These are phyloP conservation scores for Pecoramyces ruminantium DNA, from an alignment of 192 early-diverging fungal genomes.

Conservation along the genomic window DNA sequence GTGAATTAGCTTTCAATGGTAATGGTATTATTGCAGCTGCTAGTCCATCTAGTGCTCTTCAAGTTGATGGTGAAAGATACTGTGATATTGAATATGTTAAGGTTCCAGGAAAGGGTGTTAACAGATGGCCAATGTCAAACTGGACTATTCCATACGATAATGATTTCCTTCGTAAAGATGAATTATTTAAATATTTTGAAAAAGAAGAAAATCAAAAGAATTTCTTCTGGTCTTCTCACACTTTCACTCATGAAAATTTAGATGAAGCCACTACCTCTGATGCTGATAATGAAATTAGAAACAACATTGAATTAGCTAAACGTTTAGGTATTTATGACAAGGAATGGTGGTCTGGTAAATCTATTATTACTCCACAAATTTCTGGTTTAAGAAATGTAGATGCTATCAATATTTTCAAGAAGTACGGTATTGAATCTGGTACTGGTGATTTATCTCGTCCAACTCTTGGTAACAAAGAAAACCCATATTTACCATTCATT, in stretches of 20 bases:
- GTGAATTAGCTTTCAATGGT: not conserved
- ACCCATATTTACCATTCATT: not conserved
- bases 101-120: not conserved
- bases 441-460: conserved; percentile 1
- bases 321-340: not conserved
- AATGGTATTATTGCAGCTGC: not conserved
- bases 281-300: not conserved
- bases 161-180: not conserved
- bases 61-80: not conserved
- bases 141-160: not conserved
- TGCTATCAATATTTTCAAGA: not conserved
- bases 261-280: not conserved
- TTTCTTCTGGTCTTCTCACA: not conserved
- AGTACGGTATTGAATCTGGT: not conserved
- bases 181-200: not conserved
- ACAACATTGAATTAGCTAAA: not conserved
- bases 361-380: conserved; percentile 3
- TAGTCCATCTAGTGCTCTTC: not conserved
- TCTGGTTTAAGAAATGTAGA: conserved; percentile 1
- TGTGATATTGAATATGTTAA: not conserved
- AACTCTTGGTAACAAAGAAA: not conserved
- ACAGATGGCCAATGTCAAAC: not conserved
- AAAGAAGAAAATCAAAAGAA: not conserved
- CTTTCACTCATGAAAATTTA: not conserved
- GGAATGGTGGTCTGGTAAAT: not conserved